Evolutionary conservation across 805 yeast species (phyloP).

Genomic region (Yarrowia bubula): DNA sequence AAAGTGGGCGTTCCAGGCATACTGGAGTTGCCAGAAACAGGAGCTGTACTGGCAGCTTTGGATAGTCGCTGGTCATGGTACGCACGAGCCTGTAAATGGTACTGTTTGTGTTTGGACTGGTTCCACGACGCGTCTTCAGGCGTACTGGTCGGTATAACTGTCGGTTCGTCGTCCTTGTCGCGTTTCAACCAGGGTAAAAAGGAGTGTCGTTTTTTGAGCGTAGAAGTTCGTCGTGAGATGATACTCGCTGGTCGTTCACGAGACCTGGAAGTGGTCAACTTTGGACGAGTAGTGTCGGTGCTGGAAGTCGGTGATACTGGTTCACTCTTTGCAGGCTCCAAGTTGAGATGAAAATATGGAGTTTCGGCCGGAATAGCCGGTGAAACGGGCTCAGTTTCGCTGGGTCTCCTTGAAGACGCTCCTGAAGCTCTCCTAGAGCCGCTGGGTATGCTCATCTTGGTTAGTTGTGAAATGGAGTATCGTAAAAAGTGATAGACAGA

Average conservation of each 20-base stretch:
- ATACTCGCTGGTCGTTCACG: conserved; percentile 6
- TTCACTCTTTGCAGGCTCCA: conserved; percentile 6
- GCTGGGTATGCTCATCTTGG: conserved; percentile 8
- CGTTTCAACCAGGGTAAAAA: conserved; percentile 16
- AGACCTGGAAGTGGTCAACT: not conserved
- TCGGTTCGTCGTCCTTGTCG: not conserved
- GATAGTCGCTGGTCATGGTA: conserved; percentile 6
- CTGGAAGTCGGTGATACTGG: not conserved
- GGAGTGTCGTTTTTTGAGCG: conserved; percentile 9
- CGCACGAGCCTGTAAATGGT: conserved; percentile 6
- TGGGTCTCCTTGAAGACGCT: no score
- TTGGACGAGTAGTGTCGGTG: not conserved
- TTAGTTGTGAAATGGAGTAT: not conserved
- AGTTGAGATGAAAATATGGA: not conserved
- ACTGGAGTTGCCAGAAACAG: not conserved
- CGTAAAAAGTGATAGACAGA: not conserved
- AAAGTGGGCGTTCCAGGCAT: conserved; percentile 12
- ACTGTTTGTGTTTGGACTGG: conserved; percentile 13
- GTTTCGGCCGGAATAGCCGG: not conserved
- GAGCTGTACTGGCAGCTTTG: not conserved
- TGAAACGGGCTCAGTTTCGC: no score
- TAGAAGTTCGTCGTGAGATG: not conserved
- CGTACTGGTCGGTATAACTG: not conserved
- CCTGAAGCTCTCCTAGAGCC: not conserved
- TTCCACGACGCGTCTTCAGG: conserved; percentile 1